Conservation (phyloP, 2,329 filamentous ascomycete species). For the Ophiostoma sp. region DNA sequence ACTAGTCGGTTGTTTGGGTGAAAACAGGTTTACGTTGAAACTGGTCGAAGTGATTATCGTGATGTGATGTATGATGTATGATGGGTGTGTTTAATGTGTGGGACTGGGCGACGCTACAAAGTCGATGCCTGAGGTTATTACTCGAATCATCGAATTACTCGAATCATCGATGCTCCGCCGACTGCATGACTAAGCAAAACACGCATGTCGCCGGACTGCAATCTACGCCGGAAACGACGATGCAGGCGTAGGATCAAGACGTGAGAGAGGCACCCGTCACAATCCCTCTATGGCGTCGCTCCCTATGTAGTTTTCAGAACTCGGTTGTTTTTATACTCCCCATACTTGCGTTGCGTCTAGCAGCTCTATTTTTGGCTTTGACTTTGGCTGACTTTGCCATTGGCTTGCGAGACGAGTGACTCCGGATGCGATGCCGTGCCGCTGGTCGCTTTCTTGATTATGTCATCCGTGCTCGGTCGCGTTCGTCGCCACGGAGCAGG, state of each 20-base stretch:
- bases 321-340: background rate
- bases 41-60: too few species aligned
- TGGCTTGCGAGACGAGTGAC: background rate
- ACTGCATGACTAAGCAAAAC: background rate
- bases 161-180: too few species aligned
- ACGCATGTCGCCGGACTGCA: background rate
- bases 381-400: too few species aligned
- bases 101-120: background rate
- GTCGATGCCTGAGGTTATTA: slow-evolving; percentile 17
- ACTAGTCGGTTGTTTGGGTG: slow-evolving; percentile 1
- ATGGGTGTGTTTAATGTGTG: background rate
- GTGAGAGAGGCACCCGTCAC: too few species aligned
- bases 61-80: background rate
- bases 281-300: background rate
- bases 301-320: slow-evolving; percentile 4
- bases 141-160: background rate
- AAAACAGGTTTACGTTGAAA: background rate
- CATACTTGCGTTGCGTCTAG: background rate
- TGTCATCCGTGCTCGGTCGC: background rate
- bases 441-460: background rate
- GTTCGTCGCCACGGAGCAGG: too few species aligned
- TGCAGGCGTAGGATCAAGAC: slow-evolving; percentile 5
- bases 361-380: slow-evolving; percentile 4
- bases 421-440: background rate
- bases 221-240: slow-evolving; percentile 12